phyloP scores from a whole-genome alignment of 371 early-diverging fungal species.

The Quaeritorhiza haematococci region DNA sequence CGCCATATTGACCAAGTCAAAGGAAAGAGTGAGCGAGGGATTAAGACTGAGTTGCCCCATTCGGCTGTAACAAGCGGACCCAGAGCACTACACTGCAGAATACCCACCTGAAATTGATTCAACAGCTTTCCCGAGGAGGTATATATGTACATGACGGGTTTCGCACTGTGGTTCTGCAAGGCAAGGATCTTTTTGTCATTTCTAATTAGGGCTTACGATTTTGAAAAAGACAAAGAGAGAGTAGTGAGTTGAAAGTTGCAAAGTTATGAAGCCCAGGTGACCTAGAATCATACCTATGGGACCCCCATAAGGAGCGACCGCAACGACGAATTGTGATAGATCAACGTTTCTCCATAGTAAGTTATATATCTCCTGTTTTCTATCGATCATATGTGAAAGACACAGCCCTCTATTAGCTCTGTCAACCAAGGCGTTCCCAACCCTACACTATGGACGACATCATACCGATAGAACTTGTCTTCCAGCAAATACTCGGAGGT shows the following conservation, averaged over 20 bases:
- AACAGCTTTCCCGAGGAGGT: constrained; percentile 80
- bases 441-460: too few species aligned
- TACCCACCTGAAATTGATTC: constrained; percentile 71
- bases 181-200: constrained; percentile 77
- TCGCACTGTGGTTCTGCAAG: constrained; percentile 66
- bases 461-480: too few species aligned
- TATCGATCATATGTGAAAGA: too few species aligned
- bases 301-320: constrained; percentile 84
- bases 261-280: not conserved
- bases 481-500: too few species aligned
- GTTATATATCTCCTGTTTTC: constrained; percentile 74
- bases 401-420: too few species aligned
- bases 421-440: too few species aligned
- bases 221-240: not conserved
- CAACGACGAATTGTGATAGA: constrained; percentile 72
- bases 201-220: constrained; percentile 80
- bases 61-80: not conserved
- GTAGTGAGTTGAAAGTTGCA: not conserved
- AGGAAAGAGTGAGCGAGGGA: too few species aligned
- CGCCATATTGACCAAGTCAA: too few species aligned
- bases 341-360: constrained; percentile 84
- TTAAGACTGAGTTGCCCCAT: not conserved
- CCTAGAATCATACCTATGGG: constrained; percentile 68
- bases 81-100: not conserved
- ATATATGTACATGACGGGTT: constrained; percentile 77